Base-by-base conservation (phyloP, 768 basidiomycete genomes). In the Lactarius indigo region DNA sequence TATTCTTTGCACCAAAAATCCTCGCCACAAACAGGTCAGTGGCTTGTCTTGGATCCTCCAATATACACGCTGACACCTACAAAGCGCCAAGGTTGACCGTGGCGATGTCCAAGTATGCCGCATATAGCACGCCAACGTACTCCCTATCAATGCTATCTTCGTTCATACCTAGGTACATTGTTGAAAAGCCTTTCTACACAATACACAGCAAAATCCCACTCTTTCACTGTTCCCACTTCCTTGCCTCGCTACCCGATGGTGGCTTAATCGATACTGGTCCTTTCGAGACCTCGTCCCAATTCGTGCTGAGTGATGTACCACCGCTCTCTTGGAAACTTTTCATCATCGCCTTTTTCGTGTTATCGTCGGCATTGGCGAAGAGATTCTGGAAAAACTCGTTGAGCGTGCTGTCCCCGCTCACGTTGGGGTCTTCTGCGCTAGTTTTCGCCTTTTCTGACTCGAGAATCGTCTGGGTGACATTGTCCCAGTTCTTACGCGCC, bases 321-420 rank as follows among this genome's bases (percentile, higher is more conserved):
- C 94, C 94, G 71, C 92, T 94, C 80, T 99, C 96, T 67, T 84
- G 82, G 76, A 92, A 98, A 74, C 93, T 96, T 84, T 99, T 99
- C 88, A 98, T 87, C 95, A 99, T 99, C 3, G 97, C 97, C 42
- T 88, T 85, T 72, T 83, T 87, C 17, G 96, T 93, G 72, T 99
- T 92, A 0, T 94, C 92, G 71, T 97, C 94, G 30, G 96, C 91
- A 75, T 91, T 92, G 7, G 84, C 82, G 73, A 90, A 99, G 68
- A 99, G 86, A 79, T 92, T 91, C 74, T 92, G 90, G 86, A 96
- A 96, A 79, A 96, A 92, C 33, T 81, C 73, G 77, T 98, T 96
- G 65, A 97, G 83, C 6, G 91, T 86, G 65, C 80, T 84, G 76
- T 97, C 95, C 26, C 96, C 96, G 28, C 92, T 92, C 20, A 89